Evolutionary conservation across 2,329 filamentous ascomycete species (phyloP).

Genomic region (Coniochaeta sp.): DNA sequence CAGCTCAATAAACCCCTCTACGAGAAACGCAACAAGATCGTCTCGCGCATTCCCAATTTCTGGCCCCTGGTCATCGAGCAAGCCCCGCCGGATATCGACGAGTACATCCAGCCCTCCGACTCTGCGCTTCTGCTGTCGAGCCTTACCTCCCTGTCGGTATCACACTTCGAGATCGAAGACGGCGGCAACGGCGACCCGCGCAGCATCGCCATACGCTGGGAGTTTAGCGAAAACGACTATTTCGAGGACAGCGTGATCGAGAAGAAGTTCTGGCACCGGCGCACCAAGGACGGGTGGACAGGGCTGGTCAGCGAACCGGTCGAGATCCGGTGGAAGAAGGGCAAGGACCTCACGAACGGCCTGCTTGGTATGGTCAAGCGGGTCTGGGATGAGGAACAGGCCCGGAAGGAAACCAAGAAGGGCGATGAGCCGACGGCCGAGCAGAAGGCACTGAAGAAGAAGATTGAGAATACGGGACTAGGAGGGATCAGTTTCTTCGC

Average conservation of each 20-base stretch:
- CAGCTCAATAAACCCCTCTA: slow-evolving; percentile 64
- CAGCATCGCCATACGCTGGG: slow-evolving; percentile 68
- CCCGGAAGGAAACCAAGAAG: slow-evolving; percentile 24
- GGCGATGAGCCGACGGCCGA: slow-evolving; percentile 31
- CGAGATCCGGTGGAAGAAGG: slow-evolving; percentile 78
- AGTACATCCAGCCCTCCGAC: slow-evolving; percentile 79
- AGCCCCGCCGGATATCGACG: slow-evolving; percentile 77
- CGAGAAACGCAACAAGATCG: slow-evolving; percentile 62
- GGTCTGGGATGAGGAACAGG: slow-evolving; percentile 56
- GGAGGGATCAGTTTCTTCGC: slow-evolving; percentile 75
- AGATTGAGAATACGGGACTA: slow-evolving; percentile 53
- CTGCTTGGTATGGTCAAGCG: slow-evolving; percentile 66
- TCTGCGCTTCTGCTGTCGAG: slow-evolving; percentile 61
- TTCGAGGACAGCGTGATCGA: slow-evolving; percentile 72
- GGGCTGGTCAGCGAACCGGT: slow-evolving; percentile 86
- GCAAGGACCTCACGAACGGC: slow-evolving; percentile 76
- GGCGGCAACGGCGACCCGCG: slow-evolving; percentile 65
- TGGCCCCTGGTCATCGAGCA: slow-evolving; percentile 93
- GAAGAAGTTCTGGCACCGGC: slow-evolving; percentile 88
- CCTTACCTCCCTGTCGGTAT: slow-evolving; percentile 63
- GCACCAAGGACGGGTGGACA: slow-evolving; percentile 57
- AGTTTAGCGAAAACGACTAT: slow-evolving; percentile 74
- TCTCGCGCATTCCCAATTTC: slow-evolving; percentile 75
- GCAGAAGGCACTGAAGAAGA: slow-evolving; percentile 42
- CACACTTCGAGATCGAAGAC: slow-evolving; percentile 69